Base-by-base conservation (phyloP, 768 basidiomycete species). In the Boletus sensibilis region DNA sequence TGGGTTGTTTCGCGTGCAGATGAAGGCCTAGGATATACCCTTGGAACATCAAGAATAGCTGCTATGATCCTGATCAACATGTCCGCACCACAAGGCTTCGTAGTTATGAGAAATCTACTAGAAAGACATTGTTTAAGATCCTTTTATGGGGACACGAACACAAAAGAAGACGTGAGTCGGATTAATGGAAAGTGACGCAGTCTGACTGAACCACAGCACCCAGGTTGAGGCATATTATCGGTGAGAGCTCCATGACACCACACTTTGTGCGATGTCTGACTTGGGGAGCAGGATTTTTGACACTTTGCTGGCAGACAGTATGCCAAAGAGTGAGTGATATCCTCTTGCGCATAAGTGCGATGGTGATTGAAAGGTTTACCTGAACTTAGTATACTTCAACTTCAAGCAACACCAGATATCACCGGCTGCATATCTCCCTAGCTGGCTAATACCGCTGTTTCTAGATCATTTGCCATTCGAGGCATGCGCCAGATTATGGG, bases 341-440 rank as follows among this genome's bases (percentile, higher is more conserved):
- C 38, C 42, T 56, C 21, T 48, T 55, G 38, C 20, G 3, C 27
- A 29, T 16, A 16, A 7, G 14, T 21, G 21, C n/a, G 46, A 20
- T 20, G 8, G n/a, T 18, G 18, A 38, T 27, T 43, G 38, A 59
- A 25, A 21, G 5, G 33, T 56, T 49, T 49, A 16, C 52, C 33
- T 37, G 45, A 31, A 53, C 14, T 14, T 45, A 94, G 92, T 96
- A 59, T 94, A 93, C 70, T 91, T 93, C 75, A 94, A 94, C 74
- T 94, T 95, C 74, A 93, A 94, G 69, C 91, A 94, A 64, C 91
- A 94, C 68, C 91, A 94, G 59, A 83, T 96, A 65, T 88, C 92
- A 1, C 93, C 94, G 2, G 75, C 85, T 3, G 80, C 85, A n/a
- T 96, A 95, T 75, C 77, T 96, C 16, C 82, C 80, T 0, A 85